Conservation (phyloP, 148 eudicot species). For the Nepenthes mirabilis region DNA sequence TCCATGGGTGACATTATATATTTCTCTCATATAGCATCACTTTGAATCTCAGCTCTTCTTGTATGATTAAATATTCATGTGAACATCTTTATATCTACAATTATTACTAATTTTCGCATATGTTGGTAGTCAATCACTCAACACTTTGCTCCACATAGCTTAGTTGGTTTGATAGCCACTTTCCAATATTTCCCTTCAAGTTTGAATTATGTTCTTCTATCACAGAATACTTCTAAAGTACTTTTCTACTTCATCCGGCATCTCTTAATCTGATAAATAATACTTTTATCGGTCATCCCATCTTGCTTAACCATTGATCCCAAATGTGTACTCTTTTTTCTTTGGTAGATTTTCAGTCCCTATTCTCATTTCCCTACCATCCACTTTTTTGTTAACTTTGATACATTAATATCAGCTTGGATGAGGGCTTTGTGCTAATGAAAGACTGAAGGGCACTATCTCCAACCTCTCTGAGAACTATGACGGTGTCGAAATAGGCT, state of each 20-base stretch:
- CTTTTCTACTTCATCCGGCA: background rate
- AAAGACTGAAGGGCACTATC: too few species aligned
- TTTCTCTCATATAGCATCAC: too few species aligned
- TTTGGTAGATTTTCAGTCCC: background rate
- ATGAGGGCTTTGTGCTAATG: too few species aligned
- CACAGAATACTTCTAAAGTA: background rate
- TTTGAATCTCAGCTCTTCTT: too few species aligned
- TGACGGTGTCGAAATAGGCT: too few species aligned
- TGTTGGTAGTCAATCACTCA: background rate
- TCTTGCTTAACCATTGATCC: background rate
- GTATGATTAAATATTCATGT: too few species aligned
- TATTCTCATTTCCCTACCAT: background rate
- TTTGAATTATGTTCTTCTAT: background rate
- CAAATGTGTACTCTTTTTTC: background rate
- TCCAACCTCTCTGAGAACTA: too few species aligned
- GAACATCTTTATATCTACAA: too few species aligned
- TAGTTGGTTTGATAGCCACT: background rate
- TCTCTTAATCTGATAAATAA: background rate
- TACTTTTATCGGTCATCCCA: background rate
- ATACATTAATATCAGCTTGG: background rate
- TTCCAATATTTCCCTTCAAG: background rate
- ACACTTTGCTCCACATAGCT: background rate
- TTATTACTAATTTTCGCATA: too few species aligned
- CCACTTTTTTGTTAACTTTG: background rate
- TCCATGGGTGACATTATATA: too few species aligned